phyloP scores from a whole-genome alignment of 2,329 filamentous ascomycete genomes.

The Delphinella strobiligena region DNA sequence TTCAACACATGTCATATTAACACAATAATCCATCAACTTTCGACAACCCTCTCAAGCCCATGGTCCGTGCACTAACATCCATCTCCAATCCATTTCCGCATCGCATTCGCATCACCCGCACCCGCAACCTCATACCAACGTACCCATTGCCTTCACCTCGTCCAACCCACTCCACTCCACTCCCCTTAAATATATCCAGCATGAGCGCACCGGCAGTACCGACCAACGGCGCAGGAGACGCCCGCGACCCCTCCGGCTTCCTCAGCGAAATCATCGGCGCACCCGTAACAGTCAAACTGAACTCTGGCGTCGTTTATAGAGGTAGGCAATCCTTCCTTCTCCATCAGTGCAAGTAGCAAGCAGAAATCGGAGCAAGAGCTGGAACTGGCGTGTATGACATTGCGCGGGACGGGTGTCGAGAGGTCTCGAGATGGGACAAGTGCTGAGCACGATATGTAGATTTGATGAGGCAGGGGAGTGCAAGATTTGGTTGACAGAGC shows the following conservation, averaged over 20 bases:
- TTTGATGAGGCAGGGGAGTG: not conserved
- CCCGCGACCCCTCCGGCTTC: constrained; percentile 88
- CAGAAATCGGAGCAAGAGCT: too few species aligned
- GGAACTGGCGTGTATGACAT: not conserved
- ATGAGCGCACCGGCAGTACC: constrained; percentile 30
- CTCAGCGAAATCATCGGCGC: constrained; percentile 89
- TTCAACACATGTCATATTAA: too few species aligned
- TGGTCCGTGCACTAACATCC: too few species aligned
- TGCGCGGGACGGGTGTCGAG: not conserved
- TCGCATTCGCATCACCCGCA: too few species aligned
- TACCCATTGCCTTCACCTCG: too few species aligned
- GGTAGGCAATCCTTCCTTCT: constrained; percentile 38
- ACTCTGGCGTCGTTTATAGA: constrained; percentile 97
- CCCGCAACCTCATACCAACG: too few species aligned
- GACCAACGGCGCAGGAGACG: constrained; percentile 61
- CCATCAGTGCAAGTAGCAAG: not conserved
- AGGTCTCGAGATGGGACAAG: too few species aligned
- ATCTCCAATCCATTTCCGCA: too few species aligned
- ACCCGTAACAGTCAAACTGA: constrained; percentile 90
- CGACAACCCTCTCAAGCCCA: too few species aligned
- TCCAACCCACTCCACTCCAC: too few species aligned
- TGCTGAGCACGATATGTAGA: not conserved
- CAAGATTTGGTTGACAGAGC: not conserved
- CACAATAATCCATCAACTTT: too few species aligned
- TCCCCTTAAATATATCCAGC: too few species aligned